These are phyloP conservation scores for Trichophyton benhamiae DNA, from an alignment of 2,329 filamentous ascomycete species.

Conservation along the genomic window DNA sequence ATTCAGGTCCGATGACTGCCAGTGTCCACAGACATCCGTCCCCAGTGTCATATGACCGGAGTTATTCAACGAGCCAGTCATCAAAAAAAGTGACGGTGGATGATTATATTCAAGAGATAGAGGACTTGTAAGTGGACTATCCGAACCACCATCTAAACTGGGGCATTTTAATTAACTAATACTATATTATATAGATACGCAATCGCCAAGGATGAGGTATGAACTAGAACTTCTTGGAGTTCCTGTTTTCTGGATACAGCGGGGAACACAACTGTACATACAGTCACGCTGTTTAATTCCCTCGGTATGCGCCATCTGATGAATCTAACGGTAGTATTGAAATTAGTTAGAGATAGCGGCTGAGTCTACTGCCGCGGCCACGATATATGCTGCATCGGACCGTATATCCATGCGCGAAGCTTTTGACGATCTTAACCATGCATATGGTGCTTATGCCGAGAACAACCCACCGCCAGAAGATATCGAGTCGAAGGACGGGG, in stretches of 20 bases:
- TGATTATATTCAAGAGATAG: constrained; percentile 13
- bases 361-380: constrained; percentile 34
- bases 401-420: constrained; percentile 36
- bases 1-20: neutral
- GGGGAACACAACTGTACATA: neutral
- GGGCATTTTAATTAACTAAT: neutral
- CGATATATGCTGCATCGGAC: constrained; percentile 37
- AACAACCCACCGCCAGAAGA: constrained; percentile 2
- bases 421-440: constrained; percentile 27
- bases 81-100: constrained; percentile 6
- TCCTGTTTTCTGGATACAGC: neutral
- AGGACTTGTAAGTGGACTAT: constrained; percentile 12
- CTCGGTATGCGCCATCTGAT: neutral
- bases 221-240: neutral
- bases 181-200: constrained; percentile 26
- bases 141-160: too few relatives aligned
- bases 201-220: constrained; percentile 33
- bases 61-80: neutral
- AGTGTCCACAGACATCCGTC: neutral
- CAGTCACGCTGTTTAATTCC: neutral
- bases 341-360: constrained; percentile 35
- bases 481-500: constrained; percentile 10
- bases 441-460: constrained; percentile 26
- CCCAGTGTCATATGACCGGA: neutral
- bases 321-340: neutral